Conservation (phyloP, 768 basidiomycete genomes). For the Leucosporidium scottii region DNA sequence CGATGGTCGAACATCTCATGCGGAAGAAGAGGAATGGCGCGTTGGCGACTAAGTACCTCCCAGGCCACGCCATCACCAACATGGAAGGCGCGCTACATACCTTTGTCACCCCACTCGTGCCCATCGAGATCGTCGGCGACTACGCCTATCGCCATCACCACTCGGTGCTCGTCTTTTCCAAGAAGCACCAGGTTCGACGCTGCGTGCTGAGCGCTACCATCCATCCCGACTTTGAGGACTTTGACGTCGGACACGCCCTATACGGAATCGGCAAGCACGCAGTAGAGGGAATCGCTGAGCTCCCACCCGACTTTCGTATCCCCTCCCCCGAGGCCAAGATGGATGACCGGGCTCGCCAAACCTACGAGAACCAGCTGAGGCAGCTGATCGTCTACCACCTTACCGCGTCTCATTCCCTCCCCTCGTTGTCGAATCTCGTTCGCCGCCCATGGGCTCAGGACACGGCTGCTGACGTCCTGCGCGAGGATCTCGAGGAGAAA, state of each 20-base stretch:
- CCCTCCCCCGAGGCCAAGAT: slow-evolving; percentile 4
- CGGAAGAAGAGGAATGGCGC: slow-evolving; percentile 31
- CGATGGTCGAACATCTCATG: slow-evolving; percentile 28
- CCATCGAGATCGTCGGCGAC: slow-evolving; percentile 23
- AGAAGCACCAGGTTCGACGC: slow-evolving; percentile 6
- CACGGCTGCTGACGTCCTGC: too few relatives aligned
- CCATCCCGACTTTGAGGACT: slow-evolving; percentile 32
- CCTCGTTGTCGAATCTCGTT: too few relatives aligned
- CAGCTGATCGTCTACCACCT: slow-evolving; percentile 21
- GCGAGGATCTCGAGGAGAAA: too few relatives aligned
- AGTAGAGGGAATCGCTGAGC: neutral
- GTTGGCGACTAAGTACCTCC: slow-evolving; percentile 26
- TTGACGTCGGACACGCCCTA: slow-evolving; percentile 19
- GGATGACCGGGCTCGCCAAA: neutral
- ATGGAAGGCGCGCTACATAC: slow-evolving; percentile 30
- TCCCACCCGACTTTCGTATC: neutral
- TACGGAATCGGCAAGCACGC: neutral
- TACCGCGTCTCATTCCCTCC: neutral
- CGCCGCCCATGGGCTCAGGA: too few relatives aligned
- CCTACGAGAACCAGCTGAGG: slow-evolving; percentile 9
- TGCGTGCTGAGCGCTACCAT: slow-evolving; percentile 22
- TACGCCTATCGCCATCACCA: slow-evolving; percentile 18
- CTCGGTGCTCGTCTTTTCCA: neutral
- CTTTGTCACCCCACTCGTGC: slow-evolving; percentile 27
- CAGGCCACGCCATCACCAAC: slow-evolving; percentile 23